Evolutionary conservation across 176 grass and related monocot species (phyloP).

Genomic region (Bolboschoenus planiculmis): DNA sequence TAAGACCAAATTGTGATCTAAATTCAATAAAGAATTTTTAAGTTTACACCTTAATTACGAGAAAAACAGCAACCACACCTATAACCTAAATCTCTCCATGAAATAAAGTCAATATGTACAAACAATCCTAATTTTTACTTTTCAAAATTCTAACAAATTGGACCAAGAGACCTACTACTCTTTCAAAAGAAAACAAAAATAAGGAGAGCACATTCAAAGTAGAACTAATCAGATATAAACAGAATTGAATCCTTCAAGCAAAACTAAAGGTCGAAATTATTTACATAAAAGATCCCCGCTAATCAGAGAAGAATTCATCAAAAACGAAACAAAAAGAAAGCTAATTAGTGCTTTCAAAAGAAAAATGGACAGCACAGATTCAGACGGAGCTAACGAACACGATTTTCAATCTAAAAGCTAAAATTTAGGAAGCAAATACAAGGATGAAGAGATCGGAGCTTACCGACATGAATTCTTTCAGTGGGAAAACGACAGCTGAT

Average conservation of each 20-base stretch:
- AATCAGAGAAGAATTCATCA: not conserved
- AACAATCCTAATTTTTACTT: conserved; percentile 7
- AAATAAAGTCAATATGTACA: not conserved
- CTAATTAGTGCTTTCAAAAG: not conserved
- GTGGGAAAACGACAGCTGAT: conserved; percentile 10
- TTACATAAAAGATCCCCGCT: not conserved
- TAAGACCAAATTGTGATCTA: not conserved
- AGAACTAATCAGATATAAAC: not conserved
- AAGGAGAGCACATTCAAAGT: not conserved
- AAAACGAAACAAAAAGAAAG: not conserved
- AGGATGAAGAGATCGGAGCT: conserved; percentile 3
- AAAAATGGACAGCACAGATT: not conserved
- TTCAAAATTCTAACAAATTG: not conserved
- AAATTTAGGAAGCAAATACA: not conserved
- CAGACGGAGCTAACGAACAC: not conserved
- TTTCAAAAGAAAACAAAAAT: not conserved
- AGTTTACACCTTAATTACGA: not conserved
- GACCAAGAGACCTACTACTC: not conserved
- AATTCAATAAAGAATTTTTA: not conserved
- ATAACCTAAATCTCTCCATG: not conserved
- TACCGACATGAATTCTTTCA: conserved; percentile 25
- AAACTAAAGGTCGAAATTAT: not conserved
- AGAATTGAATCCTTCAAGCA: not conserved
- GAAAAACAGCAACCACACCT: not conserved
- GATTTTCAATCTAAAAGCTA: not conserved